Conservation (phyloP, 352 stramenopile species). For the Phytophthora aleatoria region DNA sequence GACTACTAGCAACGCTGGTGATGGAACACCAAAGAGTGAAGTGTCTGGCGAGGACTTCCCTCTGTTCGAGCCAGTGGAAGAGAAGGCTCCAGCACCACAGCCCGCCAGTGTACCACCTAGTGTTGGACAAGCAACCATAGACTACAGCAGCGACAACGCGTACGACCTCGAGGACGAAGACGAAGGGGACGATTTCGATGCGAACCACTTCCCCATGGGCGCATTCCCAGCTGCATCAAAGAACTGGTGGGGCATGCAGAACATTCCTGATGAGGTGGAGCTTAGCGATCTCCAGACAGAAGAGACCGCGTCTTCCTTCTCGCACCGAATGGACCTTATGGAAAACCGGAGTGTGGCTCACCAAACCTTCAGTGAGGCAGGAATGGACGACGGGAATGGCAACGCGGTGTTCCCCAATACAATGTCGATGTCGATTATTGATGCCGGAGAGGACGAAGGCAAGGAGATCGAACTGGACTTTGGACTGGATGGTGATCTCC, state of each 20-base stretch:
- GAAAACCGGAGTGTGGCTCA: slow-evolving; percentile 37
- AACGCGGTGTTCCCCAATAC: slow-evolving; percentile 43
- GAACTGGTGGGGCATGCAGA: slow-evolving; percentile 77
- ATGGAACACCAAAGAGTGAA: slow-evolving; percentile 18
- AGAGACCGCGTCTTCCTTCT: slow-evolving; percentile 73
- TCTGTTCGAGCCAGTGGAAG: slow-evolving; percentile 57
- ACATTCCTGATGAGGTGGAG: slow-evolving; percentile 53
- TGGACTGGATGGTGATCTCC: slow-evolving; percentile 69
- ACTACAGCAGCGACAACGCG: slow-evolving; percentile 11
- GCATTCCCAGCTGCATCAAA: slow-evolving; percentile 70
- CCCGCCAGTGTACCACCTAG: neutral
- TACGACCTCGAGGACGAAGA: slow-evolving; percentile 24
- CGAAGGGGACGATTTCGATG: slow-evolving; percentile 52
- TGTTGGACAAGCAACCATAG: slow-evolving; percentile 5
- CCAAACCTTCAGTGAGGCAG: slow-evolving; percentile 28
- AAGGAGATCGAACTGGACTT: slow-evolving; percentile 89
- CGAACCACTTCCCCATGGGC: slow-evolving; percentile 48
- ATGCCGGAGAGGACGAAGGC: slow-evolving; percentile 63
- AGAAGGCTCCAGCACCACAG: slow-evolving; percentile 30
- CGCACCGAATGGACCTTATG: slow-evolving; percentile 59
- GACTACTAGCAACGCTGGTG: slow-evolving; percentile 12
- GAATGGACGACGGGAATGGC: slow-evolving; percentile 24
- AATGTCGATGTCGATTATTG: slow-evolving; percentile 86
- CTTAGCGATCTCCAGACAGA: slow-evolving; percentile 81
- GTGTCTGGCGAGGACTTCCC: slow-evolving; percentile 22